phyloP scores from a whole-genome alignment of 345 rosid genomes.

The Rhodomyrtus tomentosa region DNA sequence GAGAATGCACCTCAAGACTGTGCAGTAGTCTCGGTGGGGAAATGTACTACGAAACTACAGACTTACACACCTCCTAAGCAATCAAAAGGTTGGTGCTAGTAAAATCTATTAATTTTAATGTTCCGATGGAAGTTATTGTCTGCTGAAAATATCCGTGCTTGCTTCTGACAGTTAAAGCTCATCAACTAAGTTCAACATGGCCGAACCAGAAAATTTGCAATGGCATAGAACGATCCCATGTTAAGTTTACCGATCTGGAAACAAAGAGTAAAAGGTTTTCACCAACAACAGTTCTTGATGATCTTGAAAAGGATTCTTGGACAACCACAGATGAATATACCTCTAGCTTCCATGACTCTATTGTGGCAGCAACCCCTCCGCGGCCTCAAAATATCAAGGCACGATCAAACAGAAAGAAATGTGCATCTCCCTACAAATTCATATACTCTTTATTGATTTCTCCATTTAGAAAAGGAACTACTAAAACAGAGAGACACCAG shows the following conservation, averaged over 20 bases:
- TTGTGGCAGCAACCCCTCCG: conserved; percentile 27
- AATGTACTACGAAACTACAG: conserved; percentile 11
- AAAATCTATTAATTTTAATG: neutral
- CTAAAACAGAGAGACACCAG: conserved; percentile 22
- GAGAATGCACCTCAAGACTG: conserved; percentile 53
- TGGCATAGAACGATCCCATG: conserved; percentile 5
- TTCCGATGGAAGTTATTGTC: neutral
- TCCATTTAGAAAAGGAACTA: conserved; percentile 35
- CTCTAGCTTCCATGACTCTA: conserved; percentile 36
- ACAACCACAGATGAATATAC: conserved; percentile 46
- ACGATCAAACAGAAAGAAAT: conserved; percentile 13
- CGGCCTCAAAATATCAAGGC: conserved; percentile 16
- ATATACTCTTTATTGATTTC: conserved; percentile 45
- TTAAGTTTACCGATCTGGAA: conserved; percentile 1
- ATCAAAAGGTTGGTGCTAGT: conserved; percentile 25
- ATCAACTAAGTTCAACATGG: conserved; percentile 17
- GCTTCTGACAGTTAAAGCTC: conserved; percentile 9
- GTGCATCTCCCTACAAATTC: conserved; percentile 32
- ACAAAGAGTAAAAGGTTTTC: conserved; percentile 23
- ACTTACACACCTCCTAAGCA: conserved; percentile 12
- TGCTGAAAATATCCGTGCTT: neutral
- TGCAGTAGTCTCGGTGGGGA: conserved; percentile 58
- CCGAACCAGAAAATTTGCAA: neutral
- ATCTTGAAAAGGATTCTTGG: conserved; percentile 38
- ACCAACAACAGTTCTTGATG: conserved; percentile 46